Conservation (phyloP, 768 basidiomycete genomes). For the Pleurotus cornucopiae region DNA sequence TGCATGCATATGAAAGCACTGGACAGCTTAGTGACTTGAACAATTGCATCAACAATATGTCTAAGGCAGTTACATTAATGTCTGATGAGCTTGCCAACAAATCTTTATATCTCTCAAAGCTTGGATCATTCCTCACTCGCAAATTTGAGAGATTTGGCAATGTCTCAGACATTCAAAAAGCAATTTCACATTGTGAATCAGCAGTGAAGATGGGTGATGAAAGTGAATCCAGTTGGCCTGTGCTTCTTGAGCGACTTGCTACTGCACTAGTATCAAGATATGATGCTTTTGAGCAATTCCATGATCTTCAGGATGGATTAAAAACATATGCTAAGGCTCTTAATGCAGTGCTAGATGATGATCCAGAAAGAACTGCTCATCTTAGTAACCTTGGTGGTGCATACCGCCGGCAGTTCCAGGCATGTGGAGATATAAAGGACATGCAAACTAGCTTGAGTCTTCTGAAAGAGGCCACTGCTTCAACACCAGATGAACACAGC, state of each 20-base stretch:
- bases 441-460: constrained; percentile 12
- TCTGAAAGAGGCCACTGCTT: constrained; percentile 7
- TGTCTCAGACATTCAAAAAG: constrained; percentile 8
- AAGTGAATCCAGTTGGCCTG: constrained; percentile 2
- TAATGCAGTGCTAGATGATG: constrained; percentile 6
- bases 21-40: constrained; percentile 16
- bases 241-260: constrained; percentile 7
- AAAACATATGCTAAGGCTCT: constrained; percentile 8
- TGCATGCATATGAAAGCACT: constrained; percentile 16
- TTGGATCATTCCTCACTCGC: constrained; percentile 1
- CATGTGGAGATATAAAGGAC: constrained; percentile 12
- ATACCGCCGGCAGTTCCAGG: constrained; percentile 10
- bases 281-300: constrained; percentile 6
- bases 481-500: constrained; percentile 11
- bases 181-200: constrained; percentile 5
- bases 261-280: constrained; percentile 7
- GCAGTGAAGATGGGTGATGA: constrained; percentile 3
- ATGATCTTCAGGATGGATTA: constrained; percentile 13
- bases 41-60: neutral
- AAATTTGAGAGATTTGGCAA: constrained; percentile 8
- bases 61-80: neutral
- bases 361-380: neutral
- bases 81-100: neutral
- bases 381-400: constrained; percentile 12
- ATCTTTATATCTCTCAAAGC: constrained; percentile 3